Conservation (phyloP, 768 basidiomycete genomes). For the Phylloporus arenicola region DNA sequence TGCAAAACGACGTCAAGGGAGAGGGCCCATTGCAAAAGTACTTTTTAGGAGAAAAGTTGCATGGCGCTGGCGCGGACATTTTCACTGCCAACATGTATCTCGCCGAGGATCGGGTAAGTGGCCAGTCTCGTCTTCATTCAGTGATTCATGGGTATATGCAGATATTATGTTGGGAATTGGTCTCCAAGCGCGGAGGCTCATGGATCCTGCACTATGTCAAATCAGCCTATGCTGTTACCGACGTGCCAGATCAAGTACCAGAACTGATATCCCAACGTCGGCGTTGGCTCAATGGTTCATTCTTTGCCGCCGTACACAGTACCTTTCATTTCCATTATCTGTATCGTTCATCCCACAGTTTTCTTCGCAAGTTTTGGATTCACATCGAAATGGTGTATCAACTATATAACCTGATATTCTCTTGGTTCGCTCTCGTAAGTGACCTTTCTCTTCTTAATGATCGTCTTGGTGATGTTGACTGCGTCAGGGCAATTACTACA, state of each 20-base stretch:
- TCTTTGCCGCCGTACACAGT: slow-evolving; percentile 94
- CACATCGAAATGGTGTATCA: slow-evolving; percentile 94
- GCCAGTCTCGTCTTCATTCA: background rate
- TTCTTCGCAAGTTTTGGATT: slow-evolving; percentile 87
- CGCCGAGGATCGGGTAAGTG: slow-evolving; percentile 74
- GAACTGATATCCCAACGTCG: slow-evolving; percentile 93
- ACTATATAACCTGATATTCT: slow-evolving; percentile 83
- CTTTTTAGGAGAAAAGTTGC: slow-evolving; percentile 96
- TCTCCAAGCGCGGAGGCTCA: slow-evolving; percentile 83
- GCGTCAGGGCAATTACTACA: slow-evolving; percentile 79
- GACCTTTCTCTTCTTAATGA: background rate
- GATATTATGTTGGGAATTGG: slow-evolving; percentile 97
- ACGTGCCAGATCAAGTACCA: slow-evolving; percentile 92
- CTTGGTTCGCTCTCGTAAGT: slow-evolving; percentile 81
- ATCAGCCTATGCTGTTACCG: slow-evolving; percentile 86
- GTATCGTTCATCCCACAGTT: slow-evolving; percentile 81
- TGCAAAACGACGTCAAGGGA: slow-evolving; percentile 79
- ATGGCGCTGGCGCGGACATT: slow-evolving; percentile 81
- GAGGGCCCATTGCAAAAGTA: slow-evolving; percentile 93
- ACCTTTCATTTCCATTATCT: slow-evolving; percentile 93
- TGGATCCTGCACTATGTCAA: slow-evolving; percentile 98
- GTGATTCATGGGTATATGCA: slow-evolving; percentile 26
- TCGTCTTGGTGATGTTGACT: background rate
- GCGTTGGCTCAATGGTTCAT: slow-evolving; percentile 96
- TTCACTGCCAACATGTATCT: slow-evolving; percentile 97